phyloP scores from a whole-genome alignment of 2,329 filamentous ascomycete species.

The Botryotinia globosa region DNA sequence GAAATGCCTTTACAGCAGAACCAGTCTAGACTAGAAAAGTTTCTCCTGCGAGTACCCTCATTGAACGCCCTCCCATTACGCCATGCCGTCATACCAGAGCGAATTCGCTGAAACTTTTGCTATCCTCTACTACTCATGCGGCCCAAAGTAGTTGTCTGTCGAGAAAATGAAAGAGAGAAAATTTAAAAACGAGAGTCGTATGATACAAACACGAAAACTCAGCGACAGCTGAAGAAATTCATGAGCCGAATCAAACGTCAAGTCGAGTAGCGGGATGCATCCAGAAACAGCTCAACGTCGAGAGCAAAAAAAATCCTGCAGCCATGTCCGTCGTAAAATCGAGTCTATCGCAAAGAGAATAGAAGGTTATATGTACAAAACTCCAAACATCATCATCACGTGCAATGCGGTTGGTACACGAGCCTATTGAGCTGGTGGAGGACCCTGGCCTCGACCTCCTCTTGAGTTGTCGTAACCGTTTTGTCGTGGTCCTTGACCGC shows the following conservation, averaged over 20 bases:
- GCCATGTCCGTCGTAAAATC: conserved; percentile 26
- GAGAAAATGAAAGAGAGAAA: conserved; percentile 24
- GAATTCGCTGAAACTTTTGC: conserved; percentile 39
- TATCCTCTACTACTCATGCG: conserved; percentile 34
- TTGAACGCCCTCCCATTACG: conserved; percentile 32
- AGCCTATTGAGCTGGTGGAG: conserved; percentile 35
- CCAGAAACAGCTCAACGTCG: conserved; percentile 26
- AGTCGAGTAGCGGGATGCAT: conserved; percentile 20
- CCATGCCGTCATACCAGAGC: conserved; percentile 37
- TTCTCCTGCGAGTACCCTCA: conserved; percentile 31
- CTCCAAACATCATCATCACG: conserved; percentile 28
- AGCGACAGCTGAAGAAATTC: conserved; percentile 27
- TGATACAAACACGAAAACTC: conserved; percentile 38
- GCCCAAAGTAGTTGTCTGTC: conserved; percentile 30
- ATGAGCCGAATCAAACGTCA: conserved; percentile 26
- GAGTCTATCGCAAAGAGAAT: conserved; percentile 36
- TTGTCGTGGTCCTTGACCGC: conserved; percentile 31
- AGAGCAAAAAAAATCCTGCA: conserved; percentile 28
- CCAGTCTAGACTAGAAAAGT: conserved; percentile 32
- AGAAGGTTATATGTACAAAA: conserved; percentile 39
- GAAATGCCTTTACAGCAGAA: conserved; percentile 34
- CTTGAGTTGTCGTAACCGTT: conserved; percentile 35
- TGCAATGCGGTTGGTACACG: conserved; percentile 14
- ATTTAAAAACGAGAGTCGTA: conserved; percentile 36
- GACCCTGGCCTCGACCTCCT: conserved; percentile 37